These are phyloP conservation scores for Hypoxylon fuscum DNA, from an alignment of 495 filamentous ascomycete genomes.

Conservation along the genomic window DNA sequence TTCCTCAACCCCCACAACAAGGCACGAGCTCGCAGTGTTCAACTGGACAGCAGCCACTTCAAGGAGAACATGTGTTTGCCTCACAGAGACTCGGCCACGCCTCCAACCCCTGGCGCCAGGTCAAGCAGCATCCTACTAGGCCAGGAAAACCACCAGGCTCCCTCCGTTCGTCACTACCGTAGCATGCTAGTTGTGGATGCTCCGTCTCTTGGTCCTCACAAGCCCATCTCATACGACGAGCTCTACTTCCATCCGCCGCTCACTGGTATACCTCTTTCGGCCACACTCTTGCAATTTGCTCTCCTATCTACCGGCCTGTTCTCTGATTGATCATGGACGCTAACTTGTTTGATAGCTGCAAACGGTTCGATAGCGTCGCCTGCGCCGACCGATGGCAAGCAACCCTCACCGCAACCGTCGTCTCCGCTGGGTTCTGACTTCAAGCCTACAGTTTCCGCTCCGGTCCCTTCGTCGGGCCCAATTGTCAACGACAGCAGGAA, in stretches of 20 bases:
- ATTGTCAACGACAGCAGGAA: slow-evolving; percentile 87
- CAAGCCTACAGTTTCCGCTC: slow-evolving; percentile 73
- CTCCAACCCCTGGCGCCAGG: slow-evolving; percentile 39
- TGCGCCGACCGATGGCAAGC: slow-evolving; percentile 59
- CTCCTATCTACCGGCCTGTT: too few relatives aligned
- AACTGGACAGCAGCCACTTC: slow-evolving; percentile 50
- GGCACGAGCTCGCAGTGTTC: slow-evolving; percentile 55
- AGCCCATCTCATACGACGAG: slow-evolving; percentile 57
- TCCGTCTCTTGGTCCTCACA: slow-evolving; percentile 55
- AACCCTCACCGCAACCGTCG: slow-evolving; percentile 55
- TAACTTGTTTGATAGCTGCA: slow-evolving; percentile 51
- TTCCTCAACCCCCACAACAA: slow-evolving; percentile 54
- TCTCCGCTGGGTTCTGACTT: slow-evolving; percentile 74
- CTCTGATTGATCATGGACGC: too few relatives aligned
- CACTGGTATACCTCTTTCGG: slow-evolving; percentile 50
- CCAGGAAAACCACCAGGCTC: slow-evolving; percentile 45
- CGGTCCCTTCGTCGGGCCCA: slow-evolving; percentile 32
- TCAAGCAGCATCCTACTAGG: slow-evolving; percentile 49
- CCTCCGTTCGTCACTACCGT: slow-evolving; percentile 52
- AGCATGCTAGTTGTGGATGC: slow-evolving; percentile 61
- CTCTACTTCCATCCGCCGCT: slow-evolving; percentile 48
- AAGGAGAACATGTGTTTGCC: slow-evolving; percentile 38
- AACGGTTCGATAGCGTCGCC: slow-evolving; percentile 70
- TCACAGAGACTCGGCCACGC: slow-evolving; percentile 32
- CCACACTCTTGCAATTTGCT: slow-evolving; percentile 37